Percentiles rank a stretch among this genome's conserved stretches.
These are phyloP conservation scores for Rosa hybrid DNA, from an alignment of 331 rosid genomes.

Conservation along the genomic window DNA sequence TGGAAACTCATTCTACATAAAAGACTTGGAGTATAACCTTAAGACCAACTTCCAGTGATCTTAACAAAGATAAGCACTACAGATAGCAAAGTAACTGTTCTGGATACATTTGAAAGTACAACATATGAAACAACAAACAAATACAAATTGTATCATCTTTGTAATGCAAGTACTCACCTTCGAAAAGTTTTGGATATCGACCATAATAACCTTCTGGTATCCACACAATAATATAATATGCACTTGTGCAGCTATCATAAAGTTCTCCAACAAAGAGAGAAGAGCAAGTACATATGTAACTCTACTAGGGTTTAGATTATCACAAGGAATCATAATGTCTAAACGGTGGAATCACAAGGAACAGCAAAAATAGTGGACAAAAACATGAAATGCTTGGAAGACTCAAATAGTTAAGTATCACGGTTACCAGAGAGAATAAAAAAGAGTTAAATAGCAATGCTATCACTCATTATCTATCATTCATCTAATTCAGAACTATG, in stretches of 20 bases:
- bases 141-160: not conserved
- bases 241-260: not conserved
- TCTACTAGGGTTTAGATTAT: not conserved
- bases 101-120: not conserved
- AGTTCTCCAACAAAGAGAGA: not conserved
- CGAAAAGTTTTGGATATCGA: not conserved
- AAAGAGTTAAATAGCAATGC: conserved; percentile 13
- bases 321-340: not conserved
- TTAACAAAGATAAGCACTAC: not conserved
- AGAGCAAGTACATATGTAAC: not conserved
- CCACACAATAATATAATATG: not conserved
- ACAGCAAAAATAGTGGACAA: conserved; percentile 6
- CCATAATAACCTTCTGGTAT: not conserved
- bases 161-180: not conserved
- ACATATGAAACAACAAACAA: not conserved
- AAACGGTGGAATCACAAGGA: not conserved
- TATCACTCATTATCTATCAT: conserved; percentile 36
- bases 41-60: not conserved
- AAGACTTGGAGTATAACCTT: not conserved
- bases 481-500: conserved; percentile 48
- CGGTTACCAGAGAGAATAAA: not conserved
- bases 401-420: conserved; percentile 21
- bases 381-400: conserved; percentile 22
- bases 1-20: not conserved
- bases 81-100: not conserved